A percentile compares a stretch with the other conserved stretches of the same genome.
These are phyloP conservation scores for Juglanconis oblonga DNA, from an alignment of 2,329 filamentous ascomycete species.

Conservation along the genomic window DNA sequence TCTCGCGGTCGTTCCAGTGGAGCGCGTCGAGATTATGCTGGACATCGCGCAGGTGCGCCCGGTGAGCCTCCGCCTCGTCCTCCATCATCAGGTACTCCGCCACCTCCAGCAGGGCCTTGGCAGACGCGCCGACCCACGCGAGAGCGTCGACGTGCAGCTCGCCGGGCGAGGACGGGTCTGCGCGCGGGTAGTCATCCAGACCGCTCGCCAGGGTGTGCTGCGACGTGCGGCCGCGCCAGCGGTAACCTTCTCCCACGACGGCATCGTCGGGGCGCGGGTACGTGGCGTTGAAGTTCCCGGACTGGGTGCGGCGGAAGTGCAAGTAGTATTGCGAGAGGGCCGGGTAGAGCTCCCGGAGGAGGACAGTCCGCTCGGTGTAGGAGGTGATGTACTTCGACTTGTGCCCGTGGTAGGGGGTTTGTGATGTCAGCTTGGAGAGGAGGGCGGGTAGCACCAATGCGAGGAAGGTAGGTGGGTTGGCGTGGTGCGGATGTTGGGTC, in stretches of 20 bases:
- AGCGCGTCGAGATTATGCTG: slow-evolving; percentile 79
- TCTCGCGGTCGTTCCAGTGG: slow-evolving; percentile 75
- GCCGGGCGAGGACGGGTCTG: slow-evolving; percentile 87
- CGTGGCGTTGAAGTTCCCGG: slow-evolving; percentile 68
- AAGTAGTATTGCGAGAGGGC: slow-evolving; percentile 82
- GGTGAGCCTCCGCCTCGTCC: slow-evolving; percentile 76
- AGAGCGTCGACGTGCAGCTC: slow-evolving; percentile 90
- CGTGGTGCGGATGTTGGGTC: slow-evolving; percentile 88
- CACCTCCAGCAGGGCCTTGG: slow-evolving; percentile 72
- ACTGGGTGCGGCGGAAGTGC: slow-evolving; percentile 88
- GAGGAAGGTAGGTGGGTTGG: slow-evolving; percentile 78
- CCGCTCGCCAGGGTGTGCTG: slow-evolving; percentile 84
- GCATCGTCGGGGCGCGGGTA: slow-evolving; percentile 8
- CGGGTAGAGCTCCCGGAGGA: slow-evolving; percentile 73
- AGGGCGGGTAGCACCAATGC: slow-evolving; percentile 81
- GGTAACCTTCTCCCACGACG: slow-evolving; percentile 72
- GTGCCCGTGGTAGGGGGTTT: slow-evolving; percentile 60
- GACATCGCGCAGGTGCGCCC: slow-evolving; percentile 69
- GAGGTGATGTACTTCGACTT: slow-evolving; percentile 25
- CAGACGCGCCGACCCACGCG: slow-evolving; percentile 91
- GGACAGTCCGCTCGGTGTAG: slow-evolving; percentile 58
- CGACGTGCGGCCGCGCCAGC: slow-evolving; percentile 83
- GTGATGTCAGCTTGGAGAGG: slow-evolving; percentile 66
- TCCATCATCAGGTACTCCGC: slow-evolving; percentile 66
- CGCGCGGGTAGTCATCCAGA: slow-evolving; percentile 86